phyloP scores from a whole-genome alignment of 148 eudicot genomes.

The Cornus kousa region DNA sequence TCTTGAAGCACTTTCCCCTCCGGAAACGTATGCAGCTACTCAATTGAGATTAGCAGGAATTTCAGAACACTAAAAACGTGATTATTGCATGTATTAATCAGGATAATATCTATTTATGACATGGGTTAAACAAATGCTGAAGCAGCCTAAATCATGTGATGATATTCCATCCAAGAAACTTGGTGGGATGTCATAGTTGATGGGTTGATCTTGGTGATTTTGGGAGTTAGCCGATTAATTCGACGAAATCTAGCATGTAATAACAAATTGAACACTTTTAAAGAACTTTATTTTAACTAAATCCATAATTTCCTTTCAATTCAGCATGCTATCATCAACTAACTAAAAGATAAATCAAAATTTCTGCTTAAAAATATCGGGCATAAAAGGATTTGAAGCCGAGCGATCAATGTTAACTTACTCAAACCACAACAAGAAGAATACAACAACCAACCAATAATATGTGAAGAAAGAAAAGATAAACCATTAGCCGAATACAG shows the following conservation, averaged over 20 bases:
- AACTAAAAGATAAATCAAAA: too few relatives aligned
- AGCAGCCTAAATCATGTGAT: background rate
- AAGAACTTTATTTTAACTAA: too few relatives aligned
- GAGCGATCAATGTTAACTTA: background rate
- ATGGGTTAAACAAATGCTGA: background rate
- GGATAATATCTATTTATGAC: background rate
- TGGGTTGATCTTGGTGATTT: background rate
- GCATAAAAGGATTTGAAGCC: background rate
- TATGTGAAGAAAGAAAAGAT: background rate
- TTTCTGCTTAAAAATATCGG: too few relatives aligned
- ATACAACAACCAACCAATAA: background rate
- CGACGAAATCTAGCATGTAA: background rate
- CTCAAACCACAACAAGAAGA: background rate
- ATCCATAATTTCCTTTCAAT: too few relatives aligned
- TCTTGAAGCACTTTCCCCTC: constrained; percentile 89
- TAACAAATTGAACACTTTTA: too few relatives aligned
- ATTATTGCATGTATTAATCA: background rate
- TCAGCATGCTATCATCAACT: too few relatives aligned
- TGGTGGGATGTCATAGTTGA: too few relatives aligned
- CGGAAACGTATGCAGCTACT: constrained; percentile 92
- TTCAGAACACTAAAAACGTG: background rate
- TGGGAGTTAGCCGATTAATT: background rate
- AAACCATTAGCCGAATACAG: background rate
- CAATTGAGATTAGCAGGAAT: constrained; percentile 11
- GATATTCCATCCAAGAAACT: background rate